Evolutionary conservation across 2,329 filamentous ascomycete genomes (phyloP).

Genomic region (Venturia nashicola): DNA sequence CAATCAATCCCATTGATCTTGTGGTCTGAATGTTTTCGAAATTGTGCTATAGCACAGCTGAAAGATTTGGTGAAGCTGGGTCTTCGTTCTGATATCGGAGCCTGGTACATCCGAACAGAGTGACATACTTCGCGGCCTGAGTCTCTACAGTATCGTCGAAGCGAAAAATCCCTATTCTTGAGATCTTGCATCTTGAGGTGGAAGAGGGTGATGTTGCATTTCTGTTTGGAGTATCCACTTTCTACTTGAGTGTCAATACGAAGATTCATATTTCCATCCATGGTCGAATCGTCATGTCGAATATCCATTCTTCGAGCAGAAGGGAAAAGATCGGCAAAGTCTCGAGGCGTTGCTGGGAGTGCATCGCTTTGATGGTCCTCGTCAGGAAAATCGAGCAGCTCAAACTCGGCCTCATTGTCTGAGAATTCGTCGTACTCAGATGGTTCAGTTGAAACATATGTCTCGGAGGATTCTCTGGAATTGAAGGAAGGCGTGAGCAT

Average conservation of each 20-base stretch:
- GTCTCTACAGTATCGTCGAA: slow-evolving; percentile 82
- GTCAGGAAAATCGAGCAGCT: slow-evolving; percentile 51
- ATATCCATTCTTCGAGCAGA: slow-evolving; percentile 70
- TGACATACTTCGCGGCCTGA: slow-evolving; percentile 77
- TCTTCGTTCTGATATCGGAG: slow-evolving; percentile 28
- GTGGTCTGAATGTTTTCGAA: slow-evolving; percentile 28
- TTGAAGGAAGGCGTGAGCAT: neutral
- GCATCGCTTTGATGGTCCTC: slow-evolving; percentile 49
- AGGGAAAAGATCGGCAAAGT: slow-evolving; percentile 79
- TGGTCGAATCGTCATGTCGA: slow-evolving; percentile 77
- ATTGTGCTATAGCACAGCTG: slow-evolving; percentile 43
- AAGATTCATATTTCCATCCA: slow-evolving; percentile 94
- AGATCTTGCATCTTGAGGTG: slow-evolving; percentile 93
- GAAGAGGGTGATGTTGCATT: slow-evolving; percentile 66
- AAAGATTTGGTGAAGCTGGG: slow-evolving; percentile 45
- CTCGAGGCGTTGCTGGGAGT: slow-evolving; percentile 63
- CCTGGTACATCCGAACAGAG: slow-evolving; percentile 9
- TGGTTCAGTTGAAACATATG: slow-evolving; percentile 62
- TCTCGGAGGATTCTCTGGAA: slow-evolving; percentile 49
- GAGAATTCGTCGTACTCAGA: slow-evolving; percentile 44
- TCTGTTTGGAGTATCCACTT: slow-evolving; percentile 38
- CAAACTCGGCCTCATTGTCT: slow-evolving; percentile 36
- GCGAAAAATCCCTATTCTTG: slow-evolving; percentile 72
- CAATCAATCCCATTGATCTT: slow-evolving; percentile 10
- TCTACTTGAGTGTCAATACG: slow-evolving; percentile 67